Conservation (phyloP, 2,329 filamentous ascomycete genomes). For the Helotiales sp. region DNA sequence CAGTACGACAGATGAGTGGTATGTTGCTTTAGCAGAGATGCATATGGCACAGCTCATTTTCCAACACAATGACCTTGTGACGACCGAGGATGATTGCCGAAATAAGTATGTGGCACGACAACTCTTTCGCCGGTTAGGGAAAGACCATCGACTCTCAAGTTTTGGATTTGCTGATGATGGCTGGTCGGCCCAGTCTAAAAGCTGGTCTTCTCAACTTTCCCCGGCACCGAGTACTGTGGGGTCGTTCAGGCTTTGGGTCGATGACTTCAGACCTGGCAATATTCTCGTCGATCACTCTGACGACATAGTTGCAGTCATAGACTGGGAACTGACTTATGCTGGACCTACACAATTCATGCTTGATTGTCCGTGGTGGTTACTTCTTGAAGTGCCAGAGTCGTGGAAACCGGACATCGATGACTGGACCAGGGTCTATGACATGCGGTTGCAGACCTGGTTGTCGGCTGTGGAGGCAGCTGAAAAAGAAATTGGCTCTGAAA, state of each 20-base stretch:
- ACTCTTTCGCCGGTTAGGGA: constrained; percentile 39
- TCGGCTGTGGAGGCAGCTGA: constrained; percentile 42
- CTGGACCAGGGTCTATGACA: constrained; percentile 45
- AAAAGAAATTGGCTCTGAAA: background rate
- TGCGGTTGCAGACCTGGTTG: constrained; percentile 44
- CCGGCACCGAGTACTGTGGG: background rate
- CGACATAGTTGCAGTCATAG: constrained; percentile 3
- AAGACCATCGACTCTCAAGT: constrained; percentile 3
- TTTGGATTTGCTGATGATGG: constrained; percentile 13
- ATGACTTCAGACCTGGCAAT: constrained; percentile 11
- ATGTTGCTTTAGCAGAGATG: constrained; percentile 26
- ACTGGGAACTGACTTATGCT: constrained; percentile 13
- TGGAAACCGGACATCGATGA: constrained; percentile 35
- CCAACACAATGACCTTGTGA: constrained; percentile 48
- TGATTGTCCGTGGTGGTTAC: constrained; percentile 10
- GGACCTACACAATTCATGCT: constrained; percentile 8
- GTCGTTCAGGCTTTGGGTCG: constrained; percentile 3
- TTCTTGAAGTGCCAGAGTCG: constrained; percentile 3
- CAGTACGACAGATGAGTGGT: constrained; percentile 17
- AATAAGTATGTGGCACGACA: no score
- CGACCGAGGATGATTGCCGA: constrained; percentile 47
- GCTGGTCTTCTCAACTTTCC: background rate
- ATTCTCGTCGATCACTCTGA: background rate
- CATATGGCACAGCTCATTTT: constrained; percentile 49
- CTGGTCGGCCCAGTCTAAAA: constrained; percentile 7